Base-by-base conservation (phyloP, 495 filamentous ascomycete species). In the Daldinia bambusicola region DNA sequence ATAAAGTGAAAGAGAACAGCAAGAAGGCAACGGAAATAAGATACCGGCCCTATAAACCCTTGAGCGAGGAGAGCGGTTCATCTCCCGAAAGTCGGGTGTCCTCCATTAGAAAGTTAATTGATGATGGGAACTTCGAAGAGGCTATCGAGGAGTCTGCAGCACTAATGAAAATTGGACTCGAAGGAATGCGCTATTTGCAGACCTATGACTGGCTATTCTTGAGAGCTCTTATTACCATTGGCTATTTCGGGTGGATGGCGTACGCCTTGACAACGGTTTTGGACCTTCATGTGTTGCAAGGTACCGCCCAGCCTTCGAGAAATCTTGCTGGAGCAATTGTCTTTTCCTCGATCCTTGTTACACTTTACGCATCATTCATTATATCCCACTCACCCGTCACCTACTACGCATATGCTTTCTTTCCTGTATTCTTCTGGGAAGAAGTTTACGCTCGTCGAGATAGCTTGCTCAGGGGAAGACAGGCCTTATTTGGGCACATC, bases 121-220 rank as follows among this genome's bases (percentile, higher is more conserved):
- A 89, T 18, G 77, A 80, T 20, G 90, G 88, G 7, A 79, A 84
- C 14, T 91, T 90, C 61, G 87, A 94, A 50, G 85, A 89, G 66
- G 92, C 94, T 0, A 97, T 98, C 72, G 78, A 84, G 56, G 84
- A 91, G 63, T 93, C 91, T 10, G 87, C 89, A 12, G 87, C 90
- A 6, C 81, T 98, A 12, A 90, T 98, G 62, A 87, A 90, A 63
- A 78, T 90, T 16, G 92, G 90, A 5, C 85, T 98, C 2, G 89
- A 93, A 62, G 96, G 96, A 22, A 84, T 99, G 43, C 88, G 95
- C 43, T 99, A 99, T 76, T 85, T 98, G 32, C 96, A 99, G 77
- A 98, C 93, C 0, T 88, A 88, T 67, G 95, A 99, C 80, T 99
- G 96, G 96, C 85, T 98, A n/a, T 98, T 99, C 82, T 79, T 99